Conservation (phyloP, 345 rosid genomes). For the Dimocarpus longan region DNA sequence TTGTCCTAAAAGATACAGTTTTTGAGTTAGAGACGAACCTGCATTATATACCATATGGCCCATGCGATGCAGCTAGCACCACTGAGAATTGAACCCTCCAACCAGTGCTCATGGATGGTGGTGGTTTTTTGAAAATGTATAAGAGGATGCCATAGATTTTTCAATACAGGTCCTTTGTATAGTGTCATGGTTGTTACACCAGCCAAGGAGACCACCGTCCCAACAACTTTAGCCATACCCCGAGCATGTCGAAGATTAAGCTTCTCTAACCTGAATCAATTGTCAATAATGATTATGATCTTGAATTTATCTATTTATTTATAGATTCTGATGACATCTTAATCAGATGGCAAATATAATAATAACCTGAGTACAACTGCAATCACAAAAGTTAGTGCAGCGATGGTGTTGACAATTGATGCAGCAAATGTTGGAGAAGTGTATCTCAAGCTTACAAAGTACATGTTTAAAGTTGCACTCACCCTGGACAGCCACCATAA, state of each 20-base stretch:
- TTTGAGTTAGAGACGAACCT: constrained; percentile 38
- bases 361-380: constrained; percentile 48
- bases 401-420: constrained; percentile 47
- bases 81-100: constrained; percentile 61
- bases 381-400: constrained; percentile 53
- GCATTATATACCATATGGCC: constrained; percentile 71
- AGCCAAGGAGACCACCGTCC: constrained; percentile 49
- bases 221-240: constrained; percentile 57
- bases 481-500: constrained; percentile 43
- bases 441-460: constrained; percentile 52
- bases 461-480: constrained; percentile 59
- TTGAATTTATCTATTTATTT: background rate
- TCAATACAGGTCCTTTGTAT: constrained; percentile 54
- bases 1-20: background rate
- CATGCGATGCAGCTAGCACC: constrained; percentile 64
- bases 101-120: constrained; percentile 47
- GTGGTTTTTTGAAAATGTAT: constrained; percentile 38
- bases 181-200: constrained; percentile 62
- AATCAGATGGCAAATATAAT: background rate
- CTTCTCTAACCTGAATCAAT: constrained; percentile 48
- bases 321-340: background rate
- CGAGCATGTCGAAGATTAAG: constrained; percentile 53
- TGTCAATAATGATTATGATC: background rate
- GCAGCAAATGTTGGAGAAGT: constrained; percentile 60
- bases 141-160: constrained; percentile 41